These are phyloP conservation scores for Fusarium hostae DNA, from an alignment of 2,329 filamentous ascomycete genomes.

Conservation along the genomic window DNA sequence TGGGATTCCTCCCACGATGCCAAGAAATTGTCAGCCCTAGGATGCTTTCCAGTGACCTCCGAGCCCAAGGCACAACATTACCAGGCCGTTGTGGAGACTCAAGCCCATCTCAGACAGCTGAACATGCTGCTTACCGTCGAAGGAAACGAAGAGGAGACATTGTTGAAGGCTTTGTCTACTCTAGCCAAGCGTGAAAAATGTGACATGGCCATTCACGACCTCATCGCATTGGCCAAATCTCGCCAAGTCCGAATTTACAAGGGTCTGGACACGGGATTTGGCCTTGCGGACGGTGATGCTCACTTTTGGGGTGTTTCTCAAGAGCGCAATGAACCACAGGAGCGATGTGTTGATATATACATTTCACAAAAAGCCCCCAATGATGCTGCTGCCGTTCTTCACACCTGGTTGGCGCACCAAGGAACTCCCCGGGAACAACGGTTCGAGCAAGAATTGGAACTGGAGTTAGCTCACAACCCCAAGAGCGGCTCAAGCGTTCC, in stretches of 20 bases:
- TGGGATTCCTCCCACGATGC: conserved; percentile 23
- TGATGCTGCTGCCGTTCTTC: background rate
- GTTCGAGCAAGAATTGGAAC: conserved; percentile 3
- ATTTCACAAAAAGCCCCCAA: background rate
- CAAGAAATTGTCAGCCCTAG: conserved; percentile 3
- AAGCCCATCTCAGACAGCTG: conserved; percentile 18
- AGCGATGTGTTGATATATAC: background rate
- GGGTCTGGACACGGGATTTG: background rate
- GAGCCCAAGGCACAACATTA: conserved; percentile 25
- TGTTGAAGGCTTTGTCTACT: background rate
- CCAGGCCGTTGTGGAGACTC: conserved; percentile 23
- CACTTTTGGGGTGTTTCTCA: conserved; percentile 1
- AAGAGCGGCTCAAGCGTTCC: background rate
- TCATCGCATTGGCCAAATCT: background rate
- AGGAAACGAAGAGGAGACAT: conserved; percentile 17
- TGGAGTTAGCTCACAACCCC: conserved; percentile 7
- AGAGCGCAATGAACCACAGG: background rate
- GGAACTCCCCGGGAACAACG: background rate
- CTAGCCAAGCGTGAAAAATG: background rate
- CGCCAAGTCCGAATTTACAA: background rate
- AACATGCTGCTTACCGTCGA: conserved; percentile 28
- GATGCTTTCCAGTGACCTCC: conserved; percentile 24
- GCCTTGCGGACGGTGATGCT: background rate
- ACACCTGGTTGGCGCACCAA: background rate
- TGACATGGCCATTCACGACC: background rate